Base-by-base conservation (phyloP, 2,329 filamentous ascomycete species). In the Dothideomycetidae sp. region DNA sequence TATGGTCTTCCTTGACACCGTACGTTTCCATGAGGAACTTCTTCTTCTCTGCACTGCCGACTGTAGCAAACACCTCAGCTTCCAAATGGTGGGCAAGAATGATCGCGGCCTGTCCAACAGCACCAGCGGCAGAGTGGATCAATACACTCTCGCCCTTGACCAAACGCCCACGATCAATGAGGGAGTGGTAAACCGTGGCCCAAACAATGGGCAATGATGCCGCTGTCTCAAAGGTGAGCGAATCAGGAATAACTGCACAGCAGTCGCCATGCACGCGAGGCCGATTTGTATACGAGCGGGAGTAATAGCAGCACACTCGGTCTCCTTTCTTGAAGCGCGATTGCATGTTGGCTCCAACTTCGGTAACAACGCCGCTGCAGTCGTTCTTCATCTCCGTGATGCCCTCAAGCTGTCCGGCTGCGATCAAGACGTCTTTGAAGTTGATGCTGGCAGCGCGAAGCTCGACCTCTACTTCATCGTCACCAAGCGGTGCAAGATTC, bases 61-160 rank as follows among this genome's bases (percentile, higher is more conserved):
- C 53, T 12, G 55, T 56, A 1, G 46, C 48, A 29, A 46, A 56
- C 2, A 56, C 46, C 7, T 53, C 44, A 11, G 49, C 51, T 3
- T 50, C 51, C n/a, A 51, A 35, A 30, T 41, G 37, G 19, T 46
- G 21, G 2, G 48, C 48, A 3, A 54, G 26, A 13, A 48, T 39
- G 18, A 57, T 52, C 11, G 48, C 48, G 10, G 50, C 51, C 29
- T 55, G 51, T 4, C 55, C 55, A 17, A 57, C 46, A 18, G 47
- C 50, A 7, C 53, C 53, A 9, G 48, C 47, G 3, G 47, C 54
- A 11, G 50, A 47, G 33, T 57, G 53, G 14, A 60, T 54, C 11
- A 60, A 46, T 11, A 60, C 45, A 10, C 40, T 50, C 33, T 63
- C 54, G 10, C 53, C 57, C 14, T 50, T 46, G 2, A 33, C 23